These are phyloP conservation scores for Metschnikowia henanensis DNA, from an alignment of 805 yeast species.

Conservation along the genomic window DNA sequence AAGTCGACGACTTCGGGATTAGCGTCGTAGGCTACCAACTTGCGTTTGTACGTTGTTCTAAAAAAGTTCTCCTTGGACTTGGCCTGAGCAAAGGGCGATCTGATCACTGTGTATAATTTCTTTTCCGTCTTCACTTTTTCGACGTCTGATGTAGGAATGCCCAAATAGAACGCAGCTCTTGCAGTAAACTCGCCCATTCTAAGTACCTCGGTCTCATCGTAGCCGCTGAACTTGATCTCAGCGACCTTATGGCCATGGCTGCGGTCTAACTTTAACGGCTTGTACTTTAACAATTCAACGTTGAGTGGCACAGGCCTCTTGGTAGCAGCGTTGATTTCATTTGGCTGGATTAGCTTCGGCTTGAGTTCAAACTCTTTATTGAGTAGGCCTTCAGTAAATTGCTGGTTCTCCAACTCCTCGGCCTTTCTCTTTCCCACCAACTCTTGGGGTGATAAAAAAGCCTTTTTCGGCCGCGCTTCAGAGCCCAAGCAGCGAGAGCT, in stretches of 20 bases:
- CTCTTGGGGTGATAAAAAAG: conserved; percentile 33
- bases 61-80: conserved; percentile 93
- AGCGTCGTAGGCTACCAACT: conserved; percentile 78
- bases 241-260: conserved; percentile 78
- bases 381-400: conserved; percentile 29
- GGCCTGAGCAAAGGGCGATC: conserved; percentile 92
- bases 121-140: conserved; percentile 65
- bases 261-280: conserved; percentile 69
- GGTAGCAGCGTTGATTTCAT: conserved; percentile 22
- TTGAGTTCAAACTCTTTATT: conserved; percentile 26
- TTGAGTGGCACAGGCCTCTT: conserved; percentile 74
- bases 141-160: conserved; percentile 82
- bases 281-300: conserved; percentile 77
- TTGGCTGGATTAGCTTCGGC: conserved; percentile 30
- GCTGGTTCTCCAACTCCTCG: conserved; percentile 26
- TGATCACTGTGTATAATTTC: conserved; percentile 91
- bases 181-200: conserved; percentile 82
- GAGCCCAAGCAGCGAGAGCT: conserved; percentile 3
- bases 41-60: conserved; percentile 78
- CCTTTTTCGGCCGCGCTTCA: conserved; percentile 6
- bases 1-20: conserved; percentile 82
- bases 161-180: conserved; percentile 87
- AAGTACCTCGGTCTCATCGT: conserved; percentile 66
- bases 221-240: conserved; percentile 71
- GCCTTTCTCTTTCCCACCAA: conserved; percentile 27